Conservation (phyloP, 2,329 filamentous ascomycete species). For the Nakataea oryzae region DNA sequence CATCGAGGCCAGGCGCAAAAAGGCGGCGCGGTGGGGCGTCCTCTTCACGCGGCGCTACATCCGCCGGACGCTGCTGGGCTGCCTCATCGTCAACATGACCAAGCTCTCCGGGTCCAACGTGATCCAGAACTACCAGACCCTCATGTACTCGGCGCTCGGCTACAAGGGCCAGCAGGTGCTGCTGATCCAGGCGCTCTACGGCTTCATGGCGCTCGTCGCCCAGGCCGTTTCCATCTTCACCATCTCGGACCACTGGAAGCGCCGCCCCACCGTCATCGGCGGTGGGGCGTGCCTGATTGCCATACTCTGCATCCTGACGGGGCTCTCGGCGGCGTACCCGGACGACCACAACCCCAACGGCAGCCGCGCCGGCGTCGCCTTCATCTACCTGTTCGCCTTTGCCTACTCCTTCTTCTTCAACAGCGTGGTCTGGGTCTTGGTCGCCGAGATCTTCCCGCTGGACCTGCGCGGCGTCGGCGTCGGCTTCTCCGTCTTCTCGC, state of each 20-base stretch:
- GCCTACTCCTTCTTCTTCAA: slow-evolving; percentile 22
- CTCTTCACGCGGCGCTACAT: slow-evolving; percentile 18
- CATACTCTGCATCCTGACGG: slow-evolving; percentile 11
- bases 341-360: slow-evolving; percentile 11
- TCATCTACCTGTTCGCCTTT: slow-evolving; percentile 20
- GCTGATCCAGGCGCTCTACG: slow-evolving; percentile 34
- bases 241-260: slow-evolving; percentile 19
- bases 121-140: slow-evolving; percentile 21
- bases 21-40: slow-evolving; percentile 7
- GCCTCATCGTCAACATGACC: slow-evolving; percentile 19
- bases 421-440: slow-evolving; percentile 18
- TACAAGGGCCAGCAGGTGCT: slow-evolving; percentile 35
- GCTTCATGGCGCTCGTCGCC: slow-evolving; percentile 19
- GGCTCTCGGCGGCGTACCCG: slow-evolving; percentile 13
- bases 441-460: slow-evolving; percentile 30
- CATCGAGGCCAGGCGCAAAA: slow-evolving; percentile 10
- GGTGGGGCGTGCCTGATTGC: slow-evolving; percentile 11
- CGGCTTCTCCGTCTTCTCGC: slow-evolving; percentile 29
- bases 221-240: slow-evolving; percentile 17
- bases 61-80: slow-evolving; percentile 15
- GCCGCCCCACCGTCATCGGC: slow-evolving; percentile 9
- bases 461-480: slow-evolving; percentile 50
- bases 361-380: slow-evolving; percentile 15
- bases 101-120: slow-evolving; percentile 18
- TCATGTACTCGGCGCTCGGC: slow-evolving; percentile 30